phyloP scores from a whole-genome alignment of 305 asterid species.

The Solanum hybrid region DNA sequence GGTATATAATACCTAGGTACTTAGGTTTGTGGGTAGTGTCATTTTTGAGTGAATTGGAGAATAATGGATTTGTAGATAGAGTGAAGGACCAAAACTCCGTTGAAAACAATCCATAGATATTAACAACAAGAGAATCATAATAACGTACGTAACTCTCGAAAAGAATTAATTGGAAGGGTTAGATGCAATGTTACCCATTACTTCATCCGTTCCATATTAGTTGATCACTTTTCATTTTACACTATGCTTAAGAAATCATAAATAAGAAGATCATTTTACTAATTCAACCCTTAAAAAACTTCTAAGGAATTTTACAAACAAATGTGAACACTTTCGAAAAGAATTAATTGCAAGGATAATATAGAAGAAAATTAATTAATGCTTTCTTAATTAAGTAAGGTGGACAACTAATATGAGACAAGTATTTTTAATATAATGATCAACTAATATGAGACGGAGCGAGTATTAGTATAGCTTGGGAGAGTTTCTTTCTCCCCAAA shows the following conservation, averaged over 20 bases:
- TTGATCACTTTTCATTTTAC: too few relatives aligned
- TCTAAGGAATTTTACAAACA: too few relatives aligned
- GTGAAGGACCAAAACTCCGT: not conserved
- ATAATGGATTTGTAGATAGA: not conserved
- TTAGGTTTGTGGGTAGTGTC: not conserved
- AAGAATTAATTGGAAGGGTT: not conserved
- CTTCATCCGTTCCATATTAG: too few relatives aligned
- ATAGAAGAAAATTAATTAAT: too few relatives aligned
- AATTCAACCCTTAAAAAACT: too few relatives aligned
- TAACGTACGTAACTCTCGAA: not conserved
- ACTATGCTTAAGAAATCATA: too few relatives aligned
- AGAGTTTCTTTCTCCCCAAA: not conserved
- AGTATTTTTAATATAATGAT: too few relatives aligned
- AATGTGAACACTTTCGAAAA: too few relatives aligned
- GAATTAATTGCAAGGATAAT: too few relatives aligned
- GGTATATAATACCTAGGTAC: not conserved
- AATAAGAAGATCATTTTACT: too few relatives aligned
- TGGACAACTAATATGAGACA: too few relatives aligned
- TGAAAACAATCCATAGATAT: not conserved
- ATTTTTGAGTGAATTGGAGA: not conserved
- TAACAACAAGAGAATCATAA: not conserved
- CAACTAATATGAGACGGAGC: not conserved
- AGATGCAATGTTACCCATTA: not conserved
- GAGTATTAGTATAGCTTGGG: not conserved
- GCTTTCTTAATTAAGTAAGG: too few relatives aligned